These are phyloP conservation scores for Kwoniella sp. DNA, from an alignment of 768 basidiomycete species.

Conservation along the genomic window DNA sequence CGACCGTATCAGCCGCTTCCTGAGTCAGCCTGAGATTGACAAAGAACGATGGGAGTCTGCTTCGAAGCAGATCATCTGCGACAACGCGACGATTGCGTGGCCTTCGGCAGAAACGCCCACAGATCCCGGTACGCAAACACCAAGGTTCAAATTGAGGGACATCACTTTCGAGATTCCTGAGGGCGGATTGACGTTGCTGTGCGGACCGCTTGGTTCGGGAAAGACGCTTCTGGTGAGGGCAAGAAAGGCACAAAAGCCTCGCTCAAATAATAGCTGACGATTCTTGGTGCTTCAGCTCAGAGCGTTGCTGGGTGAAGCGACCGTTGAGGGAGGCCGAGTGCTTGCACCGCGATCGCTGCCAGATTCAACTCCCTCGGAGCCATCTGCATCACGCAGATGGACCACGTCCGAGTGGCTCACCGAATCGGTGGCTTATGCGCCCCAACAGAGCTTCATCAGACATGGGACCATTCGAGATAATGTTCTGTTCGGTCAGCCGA, in stretches of 20 bases:
- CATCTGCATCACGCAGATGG: conserved; percentile 18
- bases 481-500: conserved; percentile 54
- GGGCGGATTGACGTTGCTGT: conserved; percentile 43
- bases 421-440: conserved; percentile 42
- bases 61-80: conserved; percentile 13
- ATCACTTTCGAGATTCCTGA: conserved; percentile 38
- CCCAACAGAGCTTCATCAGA: conserved; percentile 50
- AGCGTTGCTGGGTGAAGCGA: conserved; percentile 47
- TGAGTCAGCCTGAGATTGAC: conserved; percentile 44
- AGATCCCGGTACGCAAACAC: conserved; percentile 6
- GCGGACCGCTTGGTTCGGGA: conserved; percentile 53
- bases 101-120: conserved; percentile 22
- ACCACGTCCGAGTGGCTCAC: conserved; percentile 34
- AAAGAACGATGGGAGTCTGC: conserved; percentile 4
- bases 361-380: conserved; percentile 31
- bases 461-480: conserved; percentile 61
- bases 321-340: conserved; percentile 31
- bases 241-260: too few relatives aligned
- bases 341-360: conserved; percentile 32
- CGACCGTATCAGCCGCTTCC: conserved; percentile 35
- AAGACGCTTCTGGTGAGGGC: conserved; percentile 49
- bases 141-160: conserved; percentile 36
- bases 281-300: conserved; percentile 39
- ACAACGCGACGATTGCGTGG: conserved; percentile 43
- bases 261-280: too few relatives aligned